These are phyloP conservation scores for Bipolaris victoriae DNA, from an alignment of 2,329 filamentous ascomycete species.

Conservation along the genomic window DNA sequence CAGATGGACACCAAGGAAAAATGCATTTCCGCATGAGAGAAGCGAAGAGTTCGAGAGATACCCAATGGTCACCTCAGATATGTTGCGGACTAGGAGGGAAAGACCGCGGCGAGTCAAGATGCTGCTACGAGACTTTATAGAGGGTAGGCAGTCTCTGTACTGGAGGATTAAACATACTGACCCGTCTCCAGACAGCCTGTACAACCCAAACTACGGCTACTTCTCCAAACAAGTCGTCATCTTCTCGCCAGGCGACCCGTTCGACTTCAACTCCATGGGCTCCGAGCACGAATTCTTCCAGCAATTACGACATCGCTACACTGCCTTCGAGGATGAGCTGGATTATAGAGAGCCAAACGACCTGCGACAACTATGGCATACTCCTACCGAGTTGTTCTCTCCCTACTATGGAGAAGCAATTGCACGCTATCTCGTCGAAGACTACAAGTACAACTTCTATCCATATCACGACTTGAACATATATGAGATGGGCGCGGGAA, in stretches of 20 bases:
- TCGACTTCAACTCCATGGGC: slow-evolving; percentile 79
- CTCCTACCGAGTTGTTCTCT: slow-evolving; percentile 93
- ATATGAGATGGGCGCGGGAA: slow-evolving; percentile 98
- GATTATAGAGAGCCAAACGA: slow-evolving; percentile 75
- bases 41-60: slow-evolving; percentile 80
- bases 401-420: slow-evolving; percentile 97
- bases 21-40: slow-evolving; percentile 77
- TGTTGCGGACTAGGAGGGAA: slow-evolving; percentile 73
- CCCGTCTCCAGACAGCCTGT: slow-evolving; percentile 71
- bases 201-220: slow-evolving; percentile 94
- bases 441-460: slow-evolving; percentile 93
- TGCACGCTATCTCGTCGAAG: slow-evolving; percentile 91
- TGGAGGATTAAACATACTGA: neutral
- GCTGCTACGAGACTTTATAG: slow-evolving; percentile 96
- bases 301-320: slow-evolving; percentile 78
- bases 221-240: slow-evolving; percentile 97
- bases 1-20: slow-evolving; percentile 84
- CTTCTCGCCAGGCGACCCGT: slow-evolving; percentile 89
- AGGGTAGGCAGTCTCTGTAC: slow-evolving; percentile 63
- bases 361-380: slow-evolving; percentile 95
- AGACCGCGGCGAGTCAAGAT: slow-evolving; percentile 91
- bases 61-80: slow-evolving; percentile 82
- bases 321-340: slow-evolving; percentile 85
- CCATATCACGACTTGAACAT: slow-evolving; percentile 97
- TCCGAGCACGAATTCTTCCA: slow-evolving; percentile 87